These are phyloP conservation scores for Paramecium octaurelia DNA, from an alignment of 73 alveolate genomes.

Conservation along the genomic window DNA sequence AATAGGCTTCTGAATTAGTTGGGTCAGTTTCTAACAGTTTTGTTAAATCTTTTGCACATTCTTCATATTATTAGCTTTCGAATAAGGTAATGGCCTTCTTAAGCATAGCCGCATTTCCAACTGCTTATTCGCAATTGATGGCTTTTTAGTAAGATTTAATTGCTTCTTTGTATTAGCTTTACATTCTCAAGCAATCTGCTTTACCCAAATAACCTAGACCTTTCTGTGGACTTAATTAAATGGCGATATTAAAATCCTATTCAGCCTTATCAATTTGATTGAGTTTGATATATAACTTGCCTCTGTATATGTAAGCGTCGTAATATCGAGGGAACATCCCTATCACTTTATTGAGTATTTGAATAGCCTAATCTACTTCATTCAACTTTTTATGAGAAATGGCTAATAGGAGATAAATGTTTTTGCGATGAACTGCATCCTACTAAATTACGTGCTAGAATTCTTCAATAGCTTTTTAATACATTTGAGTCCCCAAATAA, in stretches of 20 bases:
- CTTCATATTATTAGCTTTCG: slow-evolving; percentile 60
- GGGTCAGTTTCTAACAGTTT: slow-evolving; percentile 51
- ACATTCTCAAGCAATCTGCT: slow-evolving; percentile 62
- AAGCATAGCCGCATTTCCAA: slow-evolving; percentile 50
- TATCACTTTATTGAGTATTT: slow-evolving; percentile 56
- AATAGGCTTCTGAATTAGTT: slow-evolving; percentile 65
- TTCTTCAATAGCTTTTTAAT: slow-evolving; percentile 53
- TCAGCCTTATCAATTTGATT: slow-evolving; percentile 67
- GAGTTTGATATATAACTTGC: slow-evolving; percentile 51
- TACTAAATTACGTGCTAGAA: slow-evolving; percentile 43
- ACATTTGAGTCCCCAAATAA: slow-evolving; percentile 29
- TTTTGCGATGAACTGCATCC: slow-evolving; percentile 53
- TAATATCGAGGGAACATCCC: slow-evolving; percentile 58
- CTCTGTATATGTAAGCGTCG: slow-evolving; percentile 67
- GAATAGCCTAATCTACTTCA: slow-evolving; percentile 49
- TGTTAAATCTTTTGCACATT: slow-evolving; percentile 54
- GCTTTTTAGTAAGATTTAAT: slow-evolving; percentile 55
- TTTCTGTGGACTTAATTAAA: slow-evolving; percentile 51
- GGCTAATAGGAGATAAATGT: slow-evolving; percentile 54
- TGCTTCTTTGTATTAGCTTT: slow-evolving; percentile 52
- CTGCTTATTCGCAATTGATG: slow-evolving; percentile 52
- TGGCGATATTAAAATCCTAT: slow-evolving; percentile 60
- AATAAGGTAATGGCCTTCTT: slow-evolving; percentile 58
- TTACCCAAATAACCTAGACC: slow-evolving; percentile 66
- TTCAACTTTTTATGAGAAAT: slow-evolving; percentile 55